Base-by-base conservation (phyloP, 352 stramenopile genomes). In the Phytophthora tentaculata region DNA sequence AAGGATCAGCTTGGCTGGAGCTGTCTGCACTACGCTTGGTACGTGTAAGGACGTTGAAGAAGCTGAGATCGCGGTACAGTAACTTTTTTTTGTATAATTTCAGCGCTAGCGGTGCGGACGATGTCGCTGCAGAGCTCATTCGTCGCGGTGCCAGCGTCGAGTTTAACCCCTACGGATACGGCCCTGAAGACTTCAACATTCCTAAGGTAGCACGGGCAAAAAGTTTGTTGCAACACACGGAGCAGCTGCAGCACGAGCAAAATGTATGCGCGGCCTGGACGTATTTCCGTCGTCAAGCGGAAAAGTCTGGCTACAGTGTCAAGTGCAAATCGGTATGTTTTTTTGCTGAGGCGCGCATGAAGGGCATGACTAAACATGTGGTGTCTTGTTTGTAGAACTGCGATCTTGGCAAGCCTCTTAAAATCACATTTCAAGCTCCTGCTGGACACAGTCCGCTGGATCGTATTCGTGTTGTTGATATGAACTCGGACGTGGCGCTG, bases 11-110 rank as follows among this genome's bases (percentile, higher is more conserved):
- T 91, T 32, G 87, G 88, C 26, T 96, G 88, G 88, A 96, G 74
- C 73, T 96, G 88, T 48, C 57, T 96, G 23, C 88, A 96, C 59
- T 93, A 96, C 59, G 88, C 88, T 24, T 96, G 88, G 87, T 95
- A 83, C 35, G 72, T 69, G 14, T 5, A 4, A 50, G 14, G 6
- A 37, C 28, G 16, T 7, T 47, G n/a, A 32, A 41, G n/a, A 29
- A 49, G 19, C 45, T 47, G 20, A 7, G 12, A 35, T 57, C 2
- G 14, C 52, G 0, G 14, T 44, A 39, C 14, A 53, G 56, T 71
- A 26, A 66, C 29, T n/a, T 63, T 54, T 73, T 5, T 43, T 56
- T 48, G 19, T 26, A 22, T 35, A 17, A 3, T 19, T 70, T 22
- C 49, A 95, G 87, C 61, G 88, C 88, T 0, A 88, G 79, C 17